Conservation (phyloP, 2,329 filamentous ascomycete genomes). For the Metarhizium sp. region DNA sequence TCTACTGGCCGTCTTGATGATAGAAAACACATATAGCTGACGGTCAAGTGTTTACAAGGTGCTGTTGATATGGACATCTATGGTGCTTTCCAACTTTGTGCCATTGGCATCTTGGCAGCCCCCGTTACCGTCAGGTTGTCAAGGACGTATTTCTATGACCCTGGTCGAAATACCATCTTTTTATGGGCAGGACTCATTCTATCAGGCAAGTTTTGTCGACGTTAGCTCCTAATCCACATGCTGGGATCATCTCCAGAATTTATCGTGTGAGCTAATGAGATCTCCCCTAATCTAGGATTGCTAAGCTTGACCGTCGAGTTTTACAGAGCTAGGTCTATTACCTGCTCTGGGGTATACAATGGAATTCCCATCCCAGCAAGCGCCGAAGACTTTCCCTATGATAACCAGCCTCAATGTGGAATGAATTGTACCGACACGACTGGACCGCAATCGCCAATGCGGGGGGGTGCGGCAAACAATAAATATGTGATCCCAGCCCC, state of each 20-base stretch:
- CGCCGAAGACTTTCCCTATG: slow-evolving; percentile 34
- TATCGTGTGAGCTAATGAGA: neutral
- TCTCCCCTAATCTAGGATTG: slow-evolving; percentile 31
- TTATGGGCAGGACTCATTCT: slow-evolving; percentile 54
- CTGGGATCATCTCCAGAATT: neutral
- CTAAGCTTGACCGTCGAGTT: slow-evolving; percentile 56
- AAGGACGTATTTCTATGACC: slow-evolving; percentile 53
- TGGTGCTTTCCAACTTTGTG: slow-evolving; percentile 58
- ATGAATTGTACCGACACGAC: slow-evolving; percentile 33
- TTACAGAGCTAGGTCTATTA: slow-evolving; percentile 38
- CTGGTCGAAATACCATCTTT: slow-evolving; percentile 57
- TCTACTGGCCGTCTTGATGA: neutral
- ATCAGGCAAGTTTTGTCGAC: slow-evolving; percentile 33
- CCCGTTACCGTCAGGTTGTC: slow-evolving; percentile 54
- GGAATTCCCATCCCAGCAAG: slow-evolving; percentile 26
- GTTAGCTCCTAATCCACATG: neutral
- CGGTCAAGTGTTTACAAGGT: slow-evolving; percentile 24
- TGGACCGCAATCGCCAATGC: slow-evolving; percentile 46
- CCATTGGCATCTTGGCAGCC: slow-evolving; percentile 55
- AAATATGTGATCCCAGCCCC: slow-evolving; percentile 56
- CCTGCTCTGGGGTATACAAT: slow-evolving; percentile 30
- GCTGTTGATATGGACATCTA: slow-evolving; percentile 61
- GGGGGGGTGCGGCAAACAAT: slow-evolving; percentile 45
- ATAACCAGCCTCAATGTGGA: slow-evolving; percentile 29
- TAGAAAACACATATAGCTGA: neutral